Base-by-base conservation (phyloP, 345 rosid species). In the Moricandia arvensis region DNA sequence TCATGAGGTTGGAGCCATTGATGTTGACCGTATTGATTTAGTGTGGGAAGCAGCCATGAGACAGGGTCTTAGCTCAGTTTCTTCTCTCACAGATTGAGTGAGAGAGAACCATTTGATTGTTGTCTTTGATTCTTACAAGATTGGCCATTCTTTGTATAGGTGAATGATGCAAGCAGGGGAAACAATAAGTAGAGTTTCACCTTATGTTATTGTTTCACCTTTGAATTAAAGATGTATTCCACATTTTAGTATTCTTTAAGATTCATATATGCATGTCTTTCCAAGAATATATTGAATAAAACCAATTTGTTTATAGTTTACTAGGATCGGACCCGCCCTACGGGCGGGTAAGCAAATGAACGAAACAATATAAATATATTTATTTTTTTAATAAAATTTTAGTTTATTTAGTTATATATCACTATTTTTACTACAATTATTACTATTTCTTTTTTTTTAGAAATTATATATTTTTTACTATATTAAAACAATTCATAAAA, bases 41-140 rank as follows among this genome's bases (percentile, higher is more conserved):
- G 98, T 96, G 17, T 96, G 99, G 99, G 77, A 87, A 68, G 97
- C 98, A 37, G 99, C 98, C 4, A 75, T 96, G 68, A 93, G 83
- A 58, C 90, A 88, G 65, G 97, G 97, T 26, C 45, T 96, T 3
- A 85, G 80, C 75, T 87, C 93, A 7, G 89, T 85, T 4, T 86
- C 91, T 68, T 73, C 71, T 18, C 73, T 66, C 63, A 21, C 24
- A 21, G 67, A 18, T 11, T 78, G 73, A 78, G 58, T 33, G 61
- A 21, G 24, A 51, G 29, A 65, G 12, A 12, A 37, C 1, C 45
- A 26, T 49, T 27, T 45, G 33, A 64, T 57, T 75, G 55, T 59
- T 75, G 24, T 59, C 31, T 11, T 59, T 34, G 67, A 59, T 43
- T 60, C 38, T 62, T 21, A 66, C 43, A 64, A 58, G 26, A 21